These are phyloP conservation scores for Podaxis sp. DNA, from an alignment of 768 basidiomycete genomes.

Conservation along the genomic window DNA sequence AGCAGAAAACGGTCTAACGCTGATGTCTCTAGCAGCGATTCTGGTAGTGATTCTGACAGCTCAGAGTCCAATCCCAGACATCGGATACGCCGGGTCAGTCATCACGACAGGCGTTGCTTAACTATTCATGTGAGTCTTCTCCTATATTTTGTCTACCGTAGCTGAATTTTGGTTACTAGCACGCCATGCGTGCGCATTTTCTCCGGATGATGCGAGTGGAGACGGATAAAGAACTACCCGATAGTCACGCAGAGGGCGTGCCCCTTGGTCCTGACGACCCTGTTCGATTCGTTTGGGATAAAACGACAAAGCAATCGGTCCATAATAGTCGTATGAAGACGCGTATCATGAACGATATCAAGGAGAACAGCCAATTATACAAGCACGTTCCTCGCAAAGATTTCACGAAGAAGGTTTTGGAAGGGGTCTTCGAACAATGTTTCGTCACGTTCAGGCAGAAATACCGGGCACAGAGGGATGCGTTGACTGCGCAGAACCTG, in stretches of 20 bases:
- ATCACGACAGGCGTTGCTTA: slow-evolving; percentile 60
- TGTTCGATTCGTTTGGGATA: slow-evolving; percentile 76
- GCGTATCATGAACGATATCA: slow-evolving; percentile 57
- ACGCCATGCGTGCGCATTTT: slow-evolving; percentile 69
- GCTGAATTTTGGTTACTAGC: slow-evolving; percentile 31
- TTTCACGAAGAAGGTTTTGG: slow-evolving; percentile 57
- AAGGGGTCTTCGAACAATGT: slow-evolving; percentile 63
- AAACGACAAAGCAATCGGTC: slow-evolving; percentile 68
- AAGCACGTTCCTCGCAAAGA: slow-evolving; percentile 62
- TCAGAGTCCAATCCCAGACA: slow-evolving; percentile 4
- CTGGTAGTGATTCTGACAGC: slow-evolving; percentile 2
- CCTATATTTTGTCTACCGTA: neutral
- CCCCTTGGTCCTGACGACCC: slow-evolving; percentile 43
- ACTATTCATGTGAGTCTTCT: slow-evolving; percentile 56
- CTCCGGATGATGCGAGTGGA: slow-evolving; percentile 53
- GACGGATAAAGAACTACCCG: slow-evolving; percentile 55
- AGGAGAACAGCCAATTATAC: slow-evolving; percentile 50
- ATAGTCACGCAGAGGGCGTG: slow-evolving; percentile 54
- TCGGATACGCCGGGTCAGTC: slow-evolving; percentile 37
- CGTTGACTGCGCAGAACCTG: slow-evolving; percentile 32
- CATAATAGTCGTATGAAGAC: slow-evolving; percentile 72
- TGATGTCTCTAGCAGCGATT: slow-evolving; percentile 5
- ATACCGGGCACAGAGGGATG: slow-evolving; percentile 57
- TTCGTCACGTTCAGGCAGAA: slow-evolving; percentile 68
- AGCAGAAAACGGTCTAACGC: slow-evolving; percentile 5